phyloP scores from a whole-genome alignment of 2,329 filamentous ascomycete species.

The Pseudocercospora pini-densiflorae region DNA sequence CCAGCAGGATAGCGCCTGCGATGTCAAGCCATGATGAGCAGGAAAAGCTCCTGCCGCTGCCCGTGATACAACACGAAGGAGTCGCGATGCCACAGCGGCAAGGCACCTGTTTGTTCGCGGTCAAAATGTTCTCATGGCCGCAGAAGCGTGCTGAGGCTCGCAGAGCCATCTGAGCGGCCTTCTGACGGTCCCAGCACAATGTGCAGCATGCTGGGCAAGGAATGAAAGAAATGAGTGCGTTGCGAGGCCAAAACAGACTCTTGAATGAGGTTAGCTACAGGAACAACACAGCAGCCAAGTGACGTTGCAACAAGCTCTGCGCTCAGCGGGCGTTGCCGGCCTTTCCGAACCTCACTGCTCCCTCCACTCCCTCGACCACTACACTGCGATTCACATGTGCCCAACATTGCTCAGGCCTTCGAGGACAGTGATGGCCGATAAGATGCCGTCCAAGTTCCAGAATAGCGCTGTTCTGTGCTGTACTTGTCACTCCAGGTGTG shows the following conservation, averaged over 20 bases:
- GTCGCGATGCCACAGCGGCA: neutral
- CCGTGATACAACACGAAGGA: neutral
- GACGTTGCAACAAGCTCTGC: constrained; percentile 3
- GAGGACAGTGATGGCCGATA: neutral
- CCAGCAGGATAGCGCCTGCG: neutral
- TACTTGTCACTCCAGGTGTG: neutral
- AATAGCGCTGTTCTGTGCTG: neutral
- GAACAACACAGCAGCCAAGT: neutral
- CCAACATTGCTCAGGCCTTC: neutral
- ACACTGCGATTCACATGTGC: neutral
- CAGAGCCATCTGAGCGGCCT: neutral
- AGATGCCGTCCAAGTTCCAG: neutral
- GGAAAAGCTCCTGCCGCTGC: neutral
- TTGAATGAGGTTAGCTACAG: constrained; percentile 5
- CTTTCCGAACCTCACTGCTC: neutral
- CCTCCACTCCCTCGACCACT: neutral
- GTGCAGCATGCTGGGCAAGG: neutral
- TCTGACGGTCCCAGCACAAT: neutral
- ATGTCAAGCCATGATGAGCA: neutral
- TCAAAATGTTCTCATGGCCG: neutral
- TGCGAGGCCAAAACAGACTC: neutral
- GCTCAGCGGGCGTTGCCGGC: neutral
- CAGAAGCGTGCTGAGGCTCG: neutral
- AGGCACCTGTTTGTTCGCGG: neutral
- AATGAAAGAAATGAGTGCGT: neutral